phyloP scores from a whole-genome alignment of 805 yeast genomes.

The Kluyveromyces wickerhamii region DNA sequence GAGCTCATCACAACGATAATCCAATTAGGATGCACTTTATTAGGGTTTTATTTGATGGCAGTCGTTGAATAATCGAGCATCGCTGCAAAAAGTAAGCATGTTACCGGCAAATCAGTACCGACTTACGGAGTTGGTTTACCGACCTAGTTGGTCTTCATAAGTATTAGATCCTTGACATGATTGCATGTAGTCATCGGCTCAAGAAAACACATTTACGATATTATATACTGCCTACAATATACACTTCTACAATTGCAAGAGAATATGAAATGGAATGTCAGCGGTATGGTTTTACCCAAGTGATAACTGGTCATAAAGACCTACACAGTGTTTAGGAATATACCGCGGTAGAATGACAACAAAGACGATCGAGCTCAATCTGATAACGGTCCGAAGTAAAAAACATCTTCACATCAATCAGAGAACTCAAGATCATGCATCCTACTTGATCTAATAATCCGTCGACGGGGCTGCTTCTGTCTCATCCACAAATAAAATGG shows the following conservation, averaged over 20 bases:
- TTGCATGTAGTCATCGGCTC: too few relatives aligned
- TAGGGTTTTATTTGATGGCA: conserved; percentile 55
- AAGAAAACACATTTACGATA: too few relatives aligned
- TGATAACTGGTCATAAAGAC: conserved; percentile 85
- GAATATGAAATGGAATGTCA: conserved; percentile 47
- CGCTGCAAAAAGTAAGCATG: too few relatives aligned
- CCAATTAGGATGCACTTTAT: conserved; percentile 42
- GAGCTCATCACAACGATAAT: conserved; percentile 35
- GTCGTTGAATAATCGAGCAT: conserved; percentile 14
- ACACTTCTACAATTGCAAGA: too few relatives aligned
- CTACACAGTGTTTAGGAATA: conserved; percentile 99
- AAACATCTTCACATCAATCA: conserved; percentile 16
- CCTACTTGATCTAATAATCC: conserved; percentile 67
- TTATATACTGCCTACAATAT: too few relatives aligned
- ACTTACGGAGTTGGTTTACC: too few relatives aligned
- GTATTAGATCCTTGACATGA: too few relatives aligned
- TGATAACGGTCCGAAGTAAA: conserved; percentile 22
- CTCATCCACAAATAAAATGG: conserved; percentile 40
- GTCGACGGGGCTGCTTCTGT: conserved; percentile 97
- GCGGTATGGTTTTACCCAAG: conserved; percentile 99
- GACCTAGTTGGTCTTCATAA: too few relatives aligned
- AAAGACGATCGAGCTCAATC: conserved; percentile 59
- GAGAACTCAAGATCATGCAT: conserved; percentile 33
- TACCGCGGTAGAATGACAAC: conserved; percentile 71
- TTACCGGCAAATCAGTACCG: too few relatives aligned